Conservation (phyloP, 345 rosid species). For the Chamaenerion angustifolium region DNA sequence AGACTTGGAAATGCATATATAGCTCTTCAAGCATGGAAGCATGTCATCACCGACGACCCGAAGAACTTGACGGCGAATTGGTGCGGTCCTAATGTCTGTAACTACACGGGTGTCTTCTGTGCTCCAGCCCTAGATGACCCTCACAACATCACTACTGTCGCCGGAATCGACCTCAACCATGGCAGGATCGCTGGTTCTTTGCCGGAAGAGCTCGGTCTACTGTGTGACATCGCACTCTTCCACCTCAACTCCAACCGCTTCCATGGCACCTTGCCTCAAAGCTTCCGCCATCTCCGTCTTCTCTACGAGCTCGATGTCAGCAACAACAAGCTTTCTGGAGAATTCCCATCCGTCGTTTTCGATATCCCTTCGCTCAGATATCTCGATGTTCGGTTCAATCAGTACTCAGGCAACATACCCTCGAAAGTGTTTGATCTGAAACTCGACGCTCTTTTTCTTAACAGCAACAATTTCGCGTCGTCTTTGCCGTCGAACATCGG, state of each 20-base stretch:
- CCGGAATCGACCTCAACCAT: constrained; percentile 28
- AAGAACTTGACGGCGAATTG: constrained; percentile 18
- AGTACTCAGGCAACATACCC: constrained; percentile 27
- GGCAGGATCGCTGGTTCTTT: constrained; percentile 18
- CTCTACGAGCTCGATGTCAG: constrained; percentile 30
- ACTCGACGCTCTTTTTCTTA: constrained; percentile 24
- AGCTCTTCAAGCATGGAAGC: constrained; percentile 6
- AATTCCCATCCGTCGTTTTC: constrained; percentile 18
- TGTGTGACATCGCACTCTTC: constrained; percentile 39
- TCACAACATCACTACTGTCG: constrained; percentile 20
- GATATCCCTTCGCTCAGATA: constrained; percentile 11
- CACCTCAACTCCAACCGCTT: constrained; percentile 41
- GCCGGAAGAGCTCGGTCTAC: constrained; percentile 28
- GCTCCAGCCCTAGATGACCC: constrained; percentile 22
- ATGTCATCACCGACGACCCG: constrained; percentile 22
- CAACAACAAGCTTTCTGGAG: constrained; percentile 23
- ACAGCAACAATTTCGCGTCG: constrained; percentile 27
- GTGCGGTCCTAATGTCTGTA: constrained; percentile 27
- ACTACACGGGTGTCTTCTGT: constrained; percentile 29
- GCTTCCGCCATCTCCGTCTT: constrained; percentile 12
- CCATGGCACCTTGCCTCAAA: constrained; percentile 19
- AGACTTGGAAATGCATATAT: too few relatives aligned
- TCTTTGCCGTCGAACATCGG: constrained; percentile 21
- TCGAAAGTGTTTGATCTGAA: constrained; percentile 16
- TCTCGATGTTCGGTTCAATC: constrained; percentile 31